These are phyloP conservation scores for Pyrenochaeta sp. DNA, from an alignment of 2,329 filamentous ascomycete species.

Conservation along the genomic window DNA sequence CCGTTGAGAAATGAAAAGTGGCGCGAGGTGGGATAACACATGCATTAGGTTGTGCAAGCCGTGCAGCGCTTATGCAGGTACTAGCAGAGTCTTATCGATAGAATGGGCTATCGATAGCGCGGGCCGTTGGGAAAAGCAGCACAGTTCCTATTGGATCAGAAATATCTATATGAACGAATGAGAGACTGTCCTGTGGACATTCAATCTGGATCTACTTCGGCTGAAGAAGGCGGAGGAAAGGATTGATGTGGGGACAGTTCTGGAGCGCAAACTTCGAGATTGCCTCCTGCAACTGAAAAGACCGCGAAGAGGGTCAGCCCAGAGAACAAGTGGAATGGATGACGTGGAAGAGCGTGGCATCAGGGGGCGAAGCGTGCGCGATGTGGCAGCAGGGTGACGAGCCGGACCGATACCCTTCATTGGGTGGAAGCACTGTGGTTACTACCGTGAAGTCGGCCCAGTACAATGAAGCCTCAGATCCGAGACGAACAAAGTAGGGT, in stretches of 20 bases:
- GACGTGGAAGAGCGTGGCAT: conserved; percentile 1
- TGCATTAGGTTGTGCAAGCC: conserved; percentile 7
- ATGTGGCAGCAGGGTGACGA: background rate
- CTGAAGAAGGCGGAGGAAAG: background rate
- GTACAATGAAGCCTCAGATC: background rate
- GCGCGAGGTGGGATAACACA: conserved; percentile 4
- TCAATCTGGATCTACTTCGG: background rate
- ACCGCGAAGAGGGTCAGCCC: background rate
- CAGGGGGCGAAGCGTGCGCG: background rate
- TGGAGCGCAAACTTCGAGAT: conserved; percentile 23
- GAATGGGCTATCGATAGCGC: conserved; percentile 10
- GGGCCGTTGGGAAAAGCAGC: conserved; percentile 6
- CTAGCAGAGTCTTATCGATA: conserved; percentile 22
- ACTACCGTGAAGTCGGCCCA: background rate
- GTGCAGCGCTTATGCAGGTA: conserved; percentile 28
- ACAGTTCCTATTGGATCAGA: background rate
- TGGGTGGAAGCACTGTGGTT: background rate
- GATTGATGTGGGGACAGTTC: conserved; percentile 21
- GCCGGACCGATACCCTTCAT: background rate
- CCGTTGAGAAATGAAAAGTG: conserved; percentile 24
- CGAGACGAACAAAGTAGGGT: background rate
- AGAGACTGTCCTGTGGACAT: background rate
- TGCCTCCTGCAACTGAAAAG: conserved; percentile 8
- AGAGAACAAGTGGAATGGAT: background rate
- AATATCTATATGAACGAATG: background rate